Percentiles rank a stretch among this genome's conserved stretches.
Evolutionary conservation across 345 rosid species (phyloP).

Genomic region (Eucalyptus erythrocorys): DNA sequence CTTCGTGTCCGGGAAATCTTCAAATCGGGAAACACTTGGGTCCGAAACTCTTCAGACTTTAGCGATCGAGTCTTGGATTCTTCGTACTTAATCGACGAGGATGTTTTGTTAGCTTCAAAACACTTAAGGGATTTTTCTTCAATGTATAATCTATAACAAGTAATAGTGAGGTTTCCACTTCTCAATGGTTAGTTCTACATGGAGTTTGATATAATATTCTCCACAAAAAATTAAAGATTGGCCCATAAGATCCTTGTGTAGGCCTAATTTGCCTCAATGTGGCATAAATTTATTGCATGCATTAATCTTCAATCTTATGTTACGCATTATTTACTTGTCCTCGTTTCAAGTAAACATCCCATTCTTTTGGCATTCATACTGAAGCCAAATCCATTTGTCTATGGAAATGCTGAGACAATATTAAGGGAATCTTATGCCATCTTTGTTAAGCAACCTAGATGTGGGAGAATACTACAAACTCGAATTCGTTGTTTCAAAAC

Average conservation of each 20-base stretch:
- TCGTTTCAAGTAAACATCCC: conserved; percentile 41
- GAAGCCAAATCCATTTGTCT: conserved; percentile 74
- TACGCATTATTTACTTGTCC: neutral
- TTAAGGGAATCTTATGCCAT: conserved; percentile 27
- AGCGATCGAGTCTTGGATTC: too few relatives aligned
- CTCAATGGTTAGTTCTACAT: neutral
- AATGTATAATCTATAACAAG: too few relatives aligned
- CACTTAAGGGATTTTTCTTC: too few relatives aligned
- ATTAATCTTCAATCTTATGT: neutral
- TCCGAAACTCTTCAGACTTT: too few relatives aligned
- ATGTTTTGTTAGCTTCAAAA: too few relatives aligned
- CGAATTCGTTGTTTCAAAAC: conserved; percentile 33
- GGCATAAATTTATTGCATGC: neutral
- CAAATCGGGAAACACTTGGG: too few relatives aligned
- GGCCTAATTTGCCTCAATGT: neutral
- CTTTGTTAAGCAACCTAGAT: neutral
- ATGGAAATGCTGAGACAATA: conserved; percentile 46
- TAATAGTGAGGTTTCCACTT: neutral
- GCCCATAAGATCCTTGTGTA: neutral
- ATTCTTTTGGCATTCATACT: conserved; percentile 44
- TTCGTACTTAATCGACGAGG: too few relatives aligned
- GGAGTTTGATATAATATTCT: neutral
- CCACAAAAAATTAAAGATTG: neutral
- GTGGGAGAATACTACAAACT: neutral
- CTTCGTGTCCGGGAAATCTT: too few relatives aligned